These are phyloP conservation scores for Primulina huaijiensis DNA, from an alignment of 257 asterid species.

Conservation along the genomic window DNA sequence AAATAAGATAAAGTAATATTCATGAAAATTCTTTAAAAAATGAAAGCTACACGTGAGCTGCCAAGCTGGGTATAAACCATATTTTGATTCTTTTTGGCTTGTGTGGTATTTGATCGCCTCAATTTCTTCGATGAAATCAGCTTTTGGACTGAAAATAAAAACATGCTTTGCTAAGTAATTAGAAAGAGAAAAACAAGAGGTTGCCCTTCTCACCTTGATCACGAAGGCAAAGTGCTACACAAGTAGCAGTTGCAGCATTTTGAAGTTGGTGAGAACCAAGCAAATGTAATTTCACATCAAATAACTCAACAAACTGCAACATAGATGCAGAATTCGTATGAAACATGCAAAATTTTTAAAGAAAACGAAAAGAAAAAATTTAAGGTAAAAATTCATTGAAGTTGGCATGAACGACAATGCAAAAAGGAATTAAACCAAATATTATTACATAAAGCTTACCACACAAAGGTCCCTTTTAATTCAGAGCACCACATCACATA, in stretches of 20 bases:
- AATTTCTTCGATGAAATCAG: neutral
- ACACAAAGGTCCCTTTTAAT: constrained; percentile 38
- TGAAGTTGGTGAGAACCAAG: constrained; percentile 90
- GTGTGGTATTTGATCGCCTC: neutral
- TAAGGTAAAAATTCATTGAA: neutral
- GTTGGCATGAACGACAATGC: constrained; percentile 9
- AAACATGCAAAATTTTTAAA: constrained; percentile 9
- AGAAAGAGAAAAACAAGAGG: constrained; percentile 8
- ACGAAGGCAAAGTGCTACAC: constrained; percentile 84
- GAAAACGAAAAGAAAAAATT: neutral
- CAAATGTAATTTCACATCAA: constrained; percentile 61
- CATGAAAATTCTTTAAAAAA: neutral
- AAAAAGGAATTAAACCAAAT: constrained; percentile 9
- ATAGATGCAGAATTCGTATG: constrained; percentile 8
- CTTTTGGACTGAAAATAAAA: neutral
- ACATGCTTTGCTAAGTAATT: constrained; percentile 8
- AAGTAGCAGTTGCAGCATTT: constrained; percentile 87
- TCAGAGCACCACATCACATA: constrained; percentile 64
- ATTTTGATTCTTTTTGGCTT: neutral
- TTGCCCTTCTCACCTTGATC: constrained; percentile 54
- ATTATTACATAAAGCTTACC: neutral
- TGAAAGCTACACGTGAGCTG: neutral
- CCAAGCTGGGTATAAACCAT: constrained; percentile 1
- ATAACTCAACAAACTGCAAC: constrained; percentile 58
- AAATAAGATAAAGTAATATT: neutral